phyloP scores from a whole-genome alignment of 768 basidiomycete species.

The Phylloporus rhodoxanthus region DNA sequence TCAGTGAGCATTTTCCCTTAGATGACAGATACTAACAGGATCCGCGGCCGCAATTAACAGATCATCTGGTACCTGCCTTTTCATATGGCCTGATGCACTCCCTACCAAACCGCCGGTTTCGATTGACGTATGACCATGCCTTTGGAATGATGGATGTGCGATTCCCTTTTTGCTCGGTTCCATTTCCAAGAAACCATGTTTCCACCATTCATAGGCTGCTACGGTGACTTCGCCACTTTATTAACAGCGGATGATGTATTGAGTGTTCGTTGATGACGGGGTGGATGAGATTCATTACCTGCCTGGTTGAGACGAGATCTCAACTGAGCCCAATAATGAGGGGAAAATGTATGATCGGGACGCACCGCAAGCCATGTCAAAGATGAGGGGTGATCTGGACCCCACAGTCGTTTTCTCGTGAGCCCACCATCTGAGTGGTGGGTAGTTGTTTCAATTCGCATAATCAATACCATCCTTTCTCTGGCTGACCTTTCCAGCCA shows the following conservation, averaged over 20 bases:
- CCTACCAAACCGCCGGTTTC: background rate
- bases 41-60: conserved; percentile 21
- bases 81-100: background rate
- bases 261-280: conserved; percentile 21
- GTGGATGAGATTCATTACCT: conserved; percentile 13
- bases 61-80: conserved; percentile 12
- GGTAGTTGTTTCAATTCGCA: conserved; percentile 11
- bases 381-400: conserved; percentile 18
- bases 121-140: background rate
- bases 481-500: conserved; percentile 45
- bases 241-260: background rate
- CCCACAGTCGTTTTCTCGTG: conserved; percentile 12
- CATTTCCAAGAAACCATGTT: conserved; percentile 26
- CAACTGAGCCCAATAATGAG: background rate
- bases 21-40: conserved; percentile 15
- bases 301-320: conserved; percentile 10
- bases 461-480: background rate
- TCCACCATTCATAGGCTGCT: conserved; percentile 58
- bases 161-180: conserved; percentile 12
- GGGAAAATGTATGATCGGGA: background rate
- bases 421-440: conserved; percentile 20
- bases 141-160: background rate
- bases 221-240: conserved; percentile 60
- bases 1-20: conserved; percentile 11
- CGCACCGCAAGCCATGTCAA: conserved; percentile 29